phyloP scores from a whole-genome alignment of 352 stramenopile genomes.

The Phytophthora hybrid region DNA sequence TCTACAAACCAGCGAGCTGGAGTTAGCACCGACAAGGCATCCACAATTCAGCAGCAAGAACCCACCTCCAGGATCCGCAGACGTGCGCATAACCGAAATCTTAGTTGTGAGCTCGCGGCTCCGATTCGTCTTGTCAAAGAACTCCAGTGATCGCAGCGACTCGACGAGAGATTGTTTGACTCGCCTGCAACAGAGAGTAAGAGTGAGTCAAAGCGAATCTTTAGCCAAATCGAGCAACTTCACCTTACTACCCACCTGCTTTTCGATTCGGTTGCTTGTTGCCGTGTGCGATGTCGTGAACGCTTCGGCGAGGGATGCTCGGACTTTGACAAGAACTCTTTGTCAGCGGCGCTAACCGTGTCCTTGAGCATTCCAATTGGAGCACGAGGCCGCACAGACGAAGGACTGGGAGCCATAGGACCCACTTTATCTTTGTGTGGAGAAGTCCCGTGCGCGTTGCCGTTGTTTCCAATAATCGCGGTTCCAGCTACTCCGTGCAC shows the following conservation, averaged over 20 bases:
- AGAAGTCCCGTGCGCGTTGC: slow-evolving; percentile 4
- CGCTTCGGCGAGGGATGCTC: too few relatives aligned
- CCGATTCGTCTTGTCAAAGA: slow-evolving; percentile 79
- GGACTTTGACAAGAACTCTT: slow-evolving; percentile 57
- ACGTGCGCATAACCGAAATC: slow-evolving; percentile 64
- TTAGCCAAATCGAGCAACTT: background rate
- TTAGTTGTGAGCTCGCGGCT: slow-evolving; percentile 71
- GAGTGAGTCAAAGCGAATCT: background rate
- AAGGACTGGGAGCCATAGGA: slow-evolving; percentile 27
- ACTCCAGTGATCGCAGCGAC: slow-evolving; percentile 72
- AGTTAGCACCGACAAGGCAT: background rate
- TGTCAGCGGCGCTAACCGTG: slow-evolving; percentile 20
- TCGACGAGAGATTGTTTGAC: slow-evolving; percentile 80
- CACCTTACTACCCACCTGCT: slow-evolving; percentile 7
- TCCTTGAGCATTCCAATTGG: slow-evolving; percentile 72
- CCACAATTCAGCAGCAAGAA: background rate
- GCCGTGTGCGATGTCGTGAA: too few relatives aligned
- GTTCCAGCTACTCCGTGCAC: background rate
- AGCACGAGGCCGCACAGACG: slow-evolving; percentile 61
- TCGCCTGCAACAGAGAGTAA: slow-evolving; percentile 29
- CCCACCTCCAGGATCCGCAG: slow-evolving; percentile 67
- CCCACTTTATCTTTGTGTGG: slow-evolving; percentile 36
- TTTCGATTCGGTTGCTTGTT: too few relatives aligned
- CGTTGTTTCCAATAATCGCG: background rate
- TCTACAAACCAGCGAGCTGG: slow-evolving; percentile 21